Conservation (phyloP, 2,329 filamentous ascomycete species). For the Helotiales sp. region DNA sequence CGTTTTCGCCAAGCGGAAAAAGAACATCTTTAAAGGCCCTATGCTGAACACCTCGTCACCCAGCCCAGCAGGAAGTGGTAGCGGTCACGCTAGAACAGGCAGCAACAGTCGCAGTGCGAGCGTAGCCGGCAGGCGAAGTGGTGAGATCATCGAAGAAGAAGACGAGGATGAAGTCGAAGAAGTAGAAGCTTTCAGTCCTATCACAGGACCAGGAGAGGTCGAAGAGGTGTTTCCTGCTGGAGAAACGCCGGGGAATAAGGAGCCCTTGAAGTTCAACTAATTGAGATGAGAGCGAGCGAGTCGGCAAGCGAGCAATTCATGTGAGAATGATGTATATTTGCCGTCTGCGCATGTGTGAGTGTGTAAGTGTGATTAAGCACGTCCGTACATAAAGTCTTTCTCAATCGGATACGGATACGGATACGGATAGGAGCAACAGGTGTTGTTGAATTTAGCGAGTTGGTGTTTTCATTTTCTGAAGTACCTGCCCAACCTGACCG, state of each 20-base stretch:
- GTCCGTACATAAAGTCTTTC: background rate
- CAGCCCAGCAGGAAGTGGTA: slow-evolving; percentile 34
- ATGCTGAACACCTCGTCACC: slow-evolving; percentile 55
- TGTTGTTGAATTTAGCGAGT: slow-evolving; percentile 21
- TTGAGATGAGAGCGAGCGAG: background rate
- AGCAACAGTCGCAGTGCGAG: slow-evolving; percentile 62
- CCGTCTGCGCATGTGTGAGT: background rate
- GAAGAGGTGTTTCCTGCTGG: slow-evolving; percentile 39
- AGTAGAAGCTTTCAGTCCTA: slow-evolving; percentile 61
- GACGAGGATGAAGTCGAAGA: slow-evolving; percentile 58
- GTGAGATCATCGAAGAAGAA: slow-evolving; percentile 73
- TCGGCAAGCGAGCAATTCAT: background rate
- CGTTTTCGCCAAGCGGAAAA: slow-evolving; percentile 81
- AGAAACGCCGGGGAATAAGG: slow-evolving; percentile 29
- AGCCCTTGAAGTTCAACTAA: slow-evolving; percentile 9
- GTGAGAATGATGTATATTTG: slow-evolving; percentile 7
- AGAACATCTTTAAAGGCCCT: slow-evolving; percentile 82
- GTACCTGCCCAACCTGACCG: background rate
- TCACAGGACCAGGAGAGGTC: slow-evolving; percentile 42
- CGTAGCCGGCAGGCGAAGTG: slow-evolving; percentile 68
- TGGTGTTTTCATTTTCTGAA: background rate
- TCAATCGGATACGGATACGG: background rate
- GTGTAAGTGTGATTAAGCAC: slow-evolving; percentile 3
- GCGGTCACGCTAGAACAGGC: slow-evolving; percentile 39
- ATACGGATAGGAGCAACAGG: background rate